These are phyloP conservation scores for Eruca vesicaria DNA, from an alignment of 441 rosid genomes.

Conservation along the genomic window DNA sequence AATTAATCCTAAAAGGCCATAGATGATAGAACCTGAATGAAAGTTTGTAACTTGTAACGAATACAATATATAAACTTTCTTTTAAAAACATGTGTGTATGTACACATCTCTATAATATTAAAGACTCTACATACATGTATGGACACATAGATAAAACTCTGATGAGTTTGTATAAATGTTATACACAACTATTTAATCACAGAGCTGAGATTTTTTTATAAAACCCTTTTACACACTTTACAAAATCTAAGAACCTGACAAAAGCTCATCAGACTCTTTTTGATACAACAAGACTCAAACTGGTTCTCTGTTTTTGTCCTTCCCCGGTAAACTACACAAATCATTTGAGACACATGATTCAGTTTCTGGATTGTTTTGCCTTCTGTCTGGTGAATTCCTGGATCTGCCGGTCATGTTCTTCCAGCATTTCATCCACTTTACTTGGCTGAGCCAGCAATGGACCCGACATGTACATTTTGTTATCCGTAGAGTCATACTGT, in stretches of 20 bases:
- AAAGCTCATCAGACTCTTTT: slow-evolving; percentile 10
- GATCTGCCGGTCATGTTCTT: slow-evolving; percentile 70
- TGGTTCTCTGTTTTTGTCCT: background rate
- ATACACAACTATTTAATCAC: slow-evolving; percentile 20
- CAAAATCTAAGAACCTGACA: slow-evolving; percentile 18
- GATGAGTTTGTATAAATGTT: slow-evolving; percentile 20
- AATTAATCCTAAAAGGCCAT: background rate
- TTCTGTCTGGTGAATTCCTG: slow-evolving; percentile 62
- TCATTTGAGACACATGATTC: background rate
- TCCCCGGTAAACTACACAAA: background rate
- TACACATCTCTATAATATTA: slow-evolving; percentile 25
- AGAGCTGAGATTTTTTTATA: slow-evolving; percentile 21
- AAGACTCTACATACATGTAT: slow-evolving; percentile 13
- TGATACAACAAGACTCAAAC: slow-evolving; percentile 5
- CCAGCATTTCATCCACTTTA: slow-evolving; percentile 74
- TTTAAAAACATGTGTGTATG: background rate
- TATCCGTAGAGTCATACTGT: slow-evolving; percentile 40
- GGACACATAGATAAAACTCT: slow-evolving; percentile 14
- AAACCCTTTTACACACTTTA: slow-evolving; percentile 12
- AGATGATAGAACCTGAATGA: background rate
- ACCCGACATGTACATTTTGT: slow-evolving; percentile 82
- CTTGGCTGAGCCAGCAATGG: slow-evolving; percentile 67
- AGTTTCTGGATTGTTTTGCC: slow-evolving; percentile 50
- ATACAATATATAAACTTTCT: too few relatives aligned
- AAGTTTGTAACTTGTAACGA: background rate